Conservation (phyloP, 805 yeast genomes). For the Lachancea waltii region DNA sequence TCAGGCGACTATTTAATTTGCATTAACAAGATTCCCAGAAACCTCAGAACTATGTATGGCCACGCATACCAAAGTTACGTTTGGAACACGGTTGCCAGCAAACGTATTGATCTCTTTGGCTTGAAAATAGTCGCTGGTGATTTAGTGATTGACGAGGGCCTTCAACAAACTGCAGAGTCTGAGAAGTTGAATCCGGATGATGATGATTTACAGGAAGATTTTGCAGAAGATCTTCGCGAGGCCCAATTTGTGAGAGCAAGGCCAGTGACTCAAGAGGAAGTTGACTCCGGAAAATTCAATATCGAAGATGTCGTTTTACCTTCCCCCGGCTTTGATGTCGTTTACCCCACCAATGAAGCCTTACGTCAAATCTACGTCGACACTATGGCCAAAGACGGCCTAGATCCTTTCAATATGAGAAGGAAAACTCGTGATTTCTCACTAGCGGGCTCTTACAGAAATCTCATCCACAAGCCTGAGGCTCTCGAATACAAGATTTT, state of each 20-base stretch:
- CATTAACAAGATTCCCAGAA: conserved; percentile 84
- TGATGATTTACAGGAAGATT: conserved; percentile 42
- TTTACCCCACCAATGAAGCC: conserved; percentile 66
- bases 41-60: conserved; percentile 87
- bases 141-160: conserved; percentile 44
- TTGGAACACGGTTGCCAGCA: conserved; percentile 85
- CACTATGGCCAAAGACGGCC: conserved; percentile 70
- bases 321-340: conserved; percentile 93
- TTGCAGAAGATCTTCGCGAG: conserved; percentile 65
- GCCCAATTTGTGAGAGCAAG: conserved; percentile 59
- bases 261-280: conserved; percentile 68
- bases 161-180: conserved; percentile 9
- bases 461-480: conserved; percentile 58
- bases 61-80: conserved; percentile 96
- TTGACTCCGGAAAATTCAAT: conserved; percentile 48
- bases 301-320: conserved; percentile 87
- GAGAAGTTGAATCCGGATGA: conserved; percentile 36
- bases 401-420: conserved; percentile 81
- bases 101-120: conserved; percentile 68
- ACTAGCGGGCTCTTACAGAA: conserved; percentile 83
- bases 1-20: conserved; percentile 59
- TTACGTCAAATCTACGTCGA: conserved; percentile 57
- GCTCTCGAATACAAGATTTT: conserved; percentile 56
- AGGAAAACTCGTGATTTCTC: conserved; percentile 85
- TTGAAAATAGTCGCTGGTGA: conserved; percentile 71